Base-by-base conservation (phyloP, 2,329 filamentous ascomycete species). In the Colletotrichum gloeosporioides region DNA sequence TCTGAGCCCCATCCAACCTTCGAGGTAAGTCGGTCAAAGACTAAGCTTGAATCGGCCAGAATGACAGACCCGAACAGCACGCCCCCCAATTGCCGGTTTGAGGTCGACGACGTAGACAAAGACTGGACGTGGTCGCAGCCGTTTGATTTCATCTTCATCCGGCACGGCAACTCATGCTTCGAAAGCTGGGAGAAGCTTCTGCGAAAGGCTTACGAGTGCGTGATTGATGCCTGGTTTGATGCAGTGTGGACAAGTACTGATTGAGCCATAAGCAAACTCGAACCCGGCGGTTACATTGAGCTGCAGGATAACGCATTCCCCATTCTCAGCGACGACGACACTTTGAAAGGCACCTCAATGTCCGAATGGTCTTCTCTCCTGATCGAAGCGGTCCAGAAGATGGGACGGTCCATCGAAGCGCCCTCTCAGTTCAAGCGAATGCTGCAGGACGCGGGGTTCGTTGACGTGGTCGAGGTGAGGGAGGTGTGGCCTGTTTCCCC, bases 81-180 rank as follows among this genome's bases (percentile, higher is more conserved):
- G n/a, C 85, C 85, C 0, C 82, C 82, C 1, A 87, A 86, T 73
- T 78, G 85, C 6, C 75, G 79, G 8, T 87, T 87, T 61, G 80
- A 85, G 74, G 81, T 88, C 69, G 86, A 87, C 57, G 84, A 86
- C 72, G 31, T 82, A 3, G 78, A 83, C 59, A 44, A 80, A 16
- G 78, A 79, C 18, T 81, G 79, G 80, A 79, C 79, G 6, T 82
- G 78, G 78, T 76, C 78, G 2, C 78, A 81, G 32, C 86, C 87
- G 2, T 91, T 91, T 80, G 91, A 93, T 82, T 90, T 89, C 79
- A 90, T 93, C 78, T 91, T 92, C 80, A 88, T 88, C 7, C 88
- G 89, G 59, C 86, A 90, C 77, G 85, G 92, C 78, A 84, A 88
- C 4, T 90, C 91, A 64, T 86, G 87, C 67, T 88, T 92, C 77